Base-by-base conservation (phyloP, 352 stramenopile genomes). In the Chrysophaeum taylorii region DNA sequence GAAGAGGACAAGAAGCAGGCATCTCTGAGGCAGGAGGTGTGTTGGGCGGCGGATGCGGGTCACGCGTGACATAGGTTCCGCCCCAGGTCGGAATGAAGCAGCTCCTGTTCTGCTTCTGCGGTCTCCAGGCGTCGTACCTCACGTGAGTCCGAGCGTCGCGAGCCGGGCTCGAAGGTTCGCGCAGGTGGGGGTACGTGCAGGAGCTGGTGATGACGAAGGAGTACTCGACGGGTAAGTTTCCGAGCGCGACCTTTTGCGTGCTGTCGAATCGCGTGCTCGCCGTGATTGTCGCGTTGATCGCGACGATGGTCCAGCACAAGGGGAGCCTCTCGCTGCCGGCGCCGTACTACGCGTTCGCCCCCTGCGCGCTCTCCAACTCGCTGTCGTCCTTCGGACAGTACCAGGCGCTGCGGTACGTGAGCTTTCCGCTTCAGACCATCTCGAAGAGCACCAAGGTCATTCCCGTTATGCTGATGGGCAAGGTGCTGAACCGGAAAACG, bases 401-500 rank as follows among this genome's bases (percentile, higher is more conserved):
- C 77, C 80, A 84, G 23, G 82, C 77, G 29, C 75, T 93, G 1
- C 79, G 87, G 66, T 93, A 90, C 76, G 85, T 93, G 1, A 85
- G 78, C 42, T 93, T 93, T 71, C 87, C 87, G 9, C 77, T 89
- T 1, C 85, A 91, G 74, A 88, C 84, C 0, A 78, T 89, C 21
- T 87, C 86, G 70, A 87, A 87, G 67, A 80, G 68, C 35, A 84
- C 75, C n/a, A 89, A 89, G 72, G 62, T 93, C 61, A 91, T 93
- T 39, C 87, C 87, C 2, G 86, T 92, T 54, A 93, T 93, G 87
- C 77, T 93, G 33, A 89, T 93, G 77, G 87, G 87, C 16, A 89
- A 85, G 71, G 50, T 92, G 14, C 71, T 93, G 21, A 89, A 92
- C 72, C 75, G 79, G 16, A 89, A 85, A 33, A 78, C 31, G 21